Evolutionary conservation across 1,139 yeast species (phyloP).

Genomic region (Pichia sp.): DNA sequence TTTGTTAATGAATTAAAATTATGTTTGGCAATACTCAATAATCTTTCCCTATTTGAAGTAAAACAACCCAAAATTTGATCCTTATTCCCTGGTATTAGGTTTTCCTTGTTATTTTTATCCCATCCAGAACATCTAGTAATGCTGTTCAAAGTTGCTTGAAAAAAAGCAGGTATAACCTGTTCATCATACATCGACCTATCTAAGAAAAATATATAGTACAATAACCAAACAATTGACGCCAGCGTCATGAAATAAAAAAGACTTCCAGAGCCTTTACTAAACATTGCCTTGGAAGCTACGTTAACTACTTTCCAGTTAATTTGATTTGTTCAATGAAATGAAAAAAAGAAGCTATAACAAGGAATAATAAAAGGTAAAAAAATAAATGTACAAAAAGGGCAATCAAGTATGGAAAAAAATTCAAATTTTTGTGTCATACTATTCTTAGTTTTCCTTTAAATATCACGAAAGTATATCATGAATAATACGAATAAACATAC

Average conservation of each 20-base stretch:
- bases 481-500: too few relatives aligned
- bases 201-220: not conserved
- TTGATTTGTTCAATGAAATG: not conserved
- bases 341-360: not conserved
- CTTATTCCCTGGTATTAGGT: not conserved
- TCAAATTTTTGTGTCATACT: too few relatives aligned
- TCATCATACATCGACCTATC: not conserved
- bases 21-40: slow-evolving; percentile 3
- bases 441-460: too few relatives aligned
- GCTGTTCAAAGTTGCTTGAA: slow-evolving; percentile 4
- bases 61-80: slow-evolving; percentile 1
- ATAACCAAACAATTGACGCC: too few relatives aligned
- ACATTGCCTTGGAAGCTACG: too few relatives aligned
- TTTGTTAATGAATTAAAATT: slow-evolving; percentile 1
- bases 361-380: not conserved
- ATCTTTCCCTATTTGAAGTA: slow-evolving; percentile 1
- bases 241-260: too few relatives aligned
- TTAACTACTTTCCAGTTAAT: too few relatives aligned
- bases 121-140: slow-evolving; percentile 6
- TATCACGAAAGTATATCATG: too few relatives aligned
- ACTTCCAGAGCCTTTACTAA: too few relatives aligned
- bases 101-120: not conserved
- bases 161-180: slow-evolving; percentile 3
- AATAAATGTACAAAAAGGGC: slow-evolving; percentile 1
- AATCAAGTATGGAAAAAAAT: too few relatives aligned